These are phyloP conservation scores for Sporothrix protearum DNA, from an alignment of 2,329 filamentous ascomycete genomes.

Conservation along the genomic window DNA sequence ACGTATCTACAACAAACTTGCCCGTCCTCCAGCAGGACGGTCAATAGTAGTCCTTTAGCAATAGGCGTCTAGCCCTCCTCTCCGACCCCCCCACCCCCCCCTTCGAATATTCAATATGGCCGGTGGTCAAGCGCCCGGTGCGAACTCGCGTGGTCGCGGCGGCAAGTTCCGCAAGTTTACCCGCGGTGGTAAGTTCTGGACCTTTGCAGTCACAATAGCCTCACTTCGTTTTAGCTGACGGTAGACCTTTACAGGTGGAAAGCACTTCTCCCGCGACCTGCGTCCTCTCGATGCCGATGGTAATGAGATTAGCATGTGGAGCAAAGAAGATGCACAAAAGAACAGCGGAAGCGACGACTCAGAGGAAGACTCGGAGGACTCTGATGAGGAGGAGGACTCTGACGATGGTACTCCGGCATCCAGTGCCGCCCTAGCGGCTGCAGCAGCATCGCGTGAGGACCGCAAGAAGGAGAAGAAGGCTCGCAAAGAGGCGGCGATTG, in stretches of 20 bases:
- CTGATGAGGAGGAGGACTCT: conserved; percentile 48
- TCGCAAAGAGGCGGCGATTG: conserved; percentile 52
- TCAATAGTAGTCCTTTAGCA: background rate
- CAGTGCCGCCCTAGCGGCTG: conserved; percentile 41
- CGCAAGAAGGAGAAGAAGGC: conserved; percentile 91
- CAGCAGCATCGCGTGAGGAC: conserved; percentile 68
- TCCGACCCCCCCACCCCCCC: background rate
- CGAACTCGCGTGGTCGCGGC: conserved; percentile 69
- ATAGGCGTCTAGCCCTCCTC: background rate
- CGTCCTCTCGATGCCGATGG: conserved; percentile 85
- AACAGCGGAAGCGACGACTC: conserved; percentile 43
- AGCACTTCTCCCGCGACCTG: conserved; percentile 90
- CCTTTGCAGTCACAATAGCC: background rate
- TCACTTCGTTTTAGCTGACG: background rate
- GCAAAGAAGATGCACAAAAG: conserved; percentile 49
- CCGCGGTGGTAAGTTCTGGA: conserved; percentile 68
- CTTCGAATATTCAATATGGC: conserved; percentile 30
- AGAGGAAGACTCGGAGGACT: conserved; percentile 51
- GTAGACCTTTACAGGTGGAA: conserved; percentile 65
- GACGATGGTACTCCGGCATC: conserved; percentile 48
- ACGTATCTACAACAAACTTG: background rate
- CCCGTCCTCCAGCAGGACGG: background rate
- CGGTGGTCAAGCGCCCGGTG: conserved; percentile 41
- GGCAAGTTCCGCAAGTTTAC: conserved; percentile 95
- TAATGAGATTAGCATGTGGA: conserved; percentile 86